Base-by-base conservation (phyloP, 352 stramenopile genomes). In the Phytophthora europaea region DNA sequence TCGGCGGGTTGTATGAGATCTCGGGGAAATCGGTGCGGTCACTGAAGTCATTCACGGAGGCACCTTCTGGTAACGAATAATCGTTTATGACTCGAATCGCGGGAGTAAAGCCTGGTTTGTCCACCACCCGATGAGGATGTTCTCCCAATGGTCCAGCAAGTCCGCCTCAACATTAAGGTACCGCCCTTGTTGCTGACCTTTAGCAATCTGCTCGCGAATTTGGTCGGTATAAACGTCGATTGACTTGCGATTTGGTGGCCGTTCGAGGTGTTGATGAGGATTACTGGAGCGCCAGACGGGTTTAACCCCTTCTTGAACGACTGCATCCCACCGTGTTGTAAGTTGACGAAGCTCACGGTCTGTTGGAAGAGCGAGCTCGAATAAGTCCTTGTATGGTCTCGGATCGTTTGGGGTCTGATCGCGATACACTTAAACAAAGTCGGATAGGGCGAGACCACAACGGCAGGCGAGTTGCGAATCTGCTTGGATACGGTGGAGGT, bases 11-110 rank as follows among this genome's bases (percentile, higher is more conserved):
- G 34, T 40, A 40, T 40, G 34, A 10, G 4, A 57, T 57, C 51
- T 57, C 48, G 20, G 51, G 48, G 18, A 57, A 57, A 20, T 22
- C 33, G 4, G 10, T 40, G 12, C 48, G 23, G 31, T 67, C 47
- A 4, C 47, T 67, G 47, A 67, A 67, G 6, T 57, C 60, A 31
- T 67, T 67, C 16, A 67, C 60, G 4, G 40, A 16, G 1, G 23
- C 26, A 9, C 57, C 57, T 7, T 12, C 2, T 6, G 57, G 57
- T 10, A 1, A 54, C 2, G 57, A 45, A 26, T 54, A 63, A 20
- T 63, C 56, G 16, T 63, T 56, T 12, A 38, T 54, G 16, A 63
- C 56, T 9, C 56, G 56, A 28, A 63, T 56, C 2, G 31, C 50
- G 15, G 50, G 10, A 3, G 10, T 6, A 26, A 13, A 20, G 13